Evolutionary conservation across 2,329 filamentous ascomycete genomes (phyloP).

Genomic region (Drechslera avenae): DNA sequence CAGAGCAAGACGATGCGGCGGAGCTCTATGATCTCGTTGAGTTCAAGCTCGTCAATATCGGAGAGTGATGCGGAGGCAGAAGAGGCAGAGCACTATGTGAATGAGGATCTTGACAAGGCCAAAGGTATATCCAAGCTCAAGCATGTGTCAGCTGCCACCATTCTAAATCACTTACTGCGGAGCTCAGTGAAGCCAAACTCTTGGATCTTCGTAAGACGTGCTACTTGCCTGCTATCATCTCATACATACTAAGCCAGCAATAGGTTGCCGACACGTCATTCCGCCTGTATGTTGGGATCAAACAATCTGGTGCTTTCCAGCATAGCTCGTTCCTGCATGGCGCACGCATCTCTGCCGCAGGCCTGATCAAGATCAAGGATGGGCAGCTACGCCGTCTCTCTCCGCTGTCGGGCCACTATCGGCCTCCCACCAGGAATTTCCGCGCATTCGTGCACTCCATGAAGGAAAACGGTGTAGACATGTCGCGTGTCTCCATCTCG

Average conservation of each 20-base stretch:
- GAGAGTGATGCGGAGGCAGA: conserved; percentile 65
- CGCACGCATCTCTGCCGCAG: conserved; percentile 78
- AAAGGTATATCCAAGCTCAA: conserved; percentile 66
- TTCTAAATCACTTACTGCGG: conserved; percentile 79
- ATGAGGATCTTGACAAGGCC: conserved; percentile 65
- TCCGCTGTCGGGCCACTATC: conserved; percentile 76
- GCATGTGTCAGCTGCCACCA: conserved; percentile 71
- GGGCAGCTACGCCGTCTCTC: conserved; percentile 76
- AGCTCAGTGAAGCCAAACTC: conserved; percentile 83
- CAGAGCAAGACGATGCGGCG: conserved; percentile 30
- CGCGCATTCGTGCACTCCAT: conserved; percentile 77
- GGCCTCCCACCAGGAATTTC: conserved; percentile 82
- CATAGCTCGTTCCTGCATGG: conserved; percentile 90
- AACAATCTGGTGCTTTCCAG: conserved; percentile 85
- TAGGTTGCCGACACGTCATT: conserved; percentile 78
- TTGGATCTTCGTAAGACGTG: conserved; percentile 77
- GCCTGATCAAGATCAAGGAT: conserved; percentile 82
- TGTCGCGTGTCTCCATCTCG: conserved; percentile 76
- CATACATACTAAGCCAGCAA: neutral
- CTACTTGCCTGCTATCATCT: neutral
- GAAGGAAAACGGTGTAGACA: conserved; percentile 75
- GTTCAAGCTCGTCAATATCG: conserved; percentile 48
- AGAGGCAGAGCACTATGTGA: conserved; percentile 68
- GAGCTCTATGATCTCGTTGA: conserved; percentile 31
- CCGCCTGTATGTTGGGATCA: conserved; percentile 87